Conservation (phyloP, 768 basidiomycete genomes). For the Boletellus emodensis region DNA sequence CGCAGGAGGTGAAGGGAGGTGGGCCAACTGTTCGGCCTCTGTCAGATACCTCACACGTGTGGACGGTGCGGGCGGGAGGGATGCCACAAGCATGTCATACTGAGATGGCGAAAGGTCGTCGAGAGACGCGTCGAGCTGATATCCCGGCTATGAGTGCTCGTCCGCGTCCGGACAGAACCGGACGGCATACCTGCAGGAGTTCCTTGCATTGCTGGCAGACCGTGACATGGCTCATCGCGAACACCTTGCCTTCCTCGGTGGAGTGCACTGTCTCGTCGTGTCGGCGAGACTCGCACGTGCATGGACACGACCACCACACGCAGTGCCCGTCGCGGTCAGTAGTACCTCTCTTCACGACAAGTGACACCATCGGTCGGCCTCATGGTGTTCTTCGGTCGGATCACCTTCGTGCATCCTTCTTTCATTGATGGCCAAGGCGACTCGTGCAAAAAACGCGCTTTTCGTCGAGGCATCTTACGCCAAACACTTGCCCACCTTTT, state of each 20-base stretch:
- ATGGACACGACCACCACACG: too few species aligned
- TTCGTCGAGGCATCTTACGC: neutral
- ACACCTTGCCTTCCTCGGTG: too few species aligned
- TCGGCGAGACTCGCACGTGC: neutral
- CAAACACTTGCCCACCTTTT: constrained; percentile 10
- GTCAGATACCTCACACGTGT: constrained; percentile 35
- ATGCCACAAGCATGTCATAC: constrained; percentile 79
- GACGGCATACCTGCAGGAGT: constrained; percentile 64
- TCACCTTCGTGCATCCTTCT: neutral
- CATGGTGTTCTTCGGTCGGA: neutral
- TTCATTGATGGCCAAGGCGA: constrained; percentile 13
- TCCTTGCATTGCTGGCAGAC: constrained; percentile 90
- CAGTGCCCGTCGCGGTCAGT: too few species aligned
- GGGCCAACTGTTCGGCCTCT: constrained; percentile 44
- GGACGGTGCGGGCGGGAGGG: constrained; percentile 54
- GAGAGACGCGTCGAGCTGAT: constrained; percentile 85
- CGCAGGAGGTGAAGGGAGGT: constrained; percentile 45
- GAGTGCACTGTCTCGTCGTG: neutral
- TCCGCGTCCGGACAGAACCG: neutral
- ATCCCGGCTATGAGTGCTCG: constrained; percentile 4
- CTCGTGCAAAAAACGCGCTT: constrained; percentile 20
- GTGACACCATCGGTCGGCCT: neutral
- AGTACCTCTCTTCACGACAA: neutral
- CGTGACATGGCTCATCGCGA: constrained; percentile 38
- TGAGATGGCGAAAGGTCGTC: constrained; percentile 81